A percentile compares a stretch with the other conserved stretches of the same genome.
Evolutionary conservation across 257 asterid genomes (phyloP).

Genomic region (Rubia yunnanensis): DNA sequence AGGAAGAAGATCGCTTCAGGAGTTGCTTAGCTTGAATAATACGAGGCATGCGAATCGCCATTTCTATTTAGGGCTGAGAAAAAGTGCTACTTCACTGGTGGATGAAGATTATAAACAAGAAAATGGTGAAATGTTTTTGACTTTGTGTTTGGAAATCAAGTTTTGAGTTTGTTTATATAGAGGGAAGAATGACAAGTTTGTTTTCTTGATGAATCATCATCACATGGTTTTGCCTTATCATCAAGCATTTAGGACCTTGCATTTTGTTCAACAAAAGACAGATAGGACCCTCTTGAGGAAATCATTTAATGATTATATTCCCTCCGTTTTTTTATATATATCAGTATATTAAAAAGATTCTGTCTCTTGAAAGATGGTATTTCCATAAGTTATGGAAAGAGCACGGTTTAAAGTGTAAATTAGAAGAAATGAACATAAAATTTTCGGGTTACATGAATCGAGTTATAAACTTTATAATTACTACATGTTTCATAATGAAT

Average conservation of each 20-base stretch:
- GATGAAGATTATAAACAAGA: too few species aligned
- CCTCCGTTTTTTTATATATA: neutral
- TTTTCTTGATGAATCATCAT: neutral
- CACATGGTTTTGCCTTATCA: conserved; percentile 9
- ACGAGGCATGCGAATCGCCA: conserved; percentile 21
- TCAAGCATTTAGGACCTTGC: neutral
- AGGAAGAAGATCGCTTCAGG: conserved; percentile 12
- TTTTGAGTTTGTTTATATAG: neutral
- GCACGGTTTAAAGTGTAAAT: too few species aligned
- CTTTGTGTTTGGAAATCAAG: neutral
- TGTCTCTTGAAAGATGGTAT: too few species aligned
- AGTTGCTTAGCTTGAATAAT: conserved; percentile 14
- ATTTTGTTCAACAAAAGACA: neutral
- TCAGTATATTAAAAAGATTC: too few species aligned
- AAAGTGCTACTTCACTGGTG: neutral
- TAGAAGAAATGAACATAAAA: too few species aligned
- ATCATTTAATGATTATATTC: neutral
- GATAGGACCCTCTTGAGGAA: neutral
- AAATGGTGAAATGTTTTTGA: neutral
- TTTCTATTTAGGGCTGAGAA: neutral
- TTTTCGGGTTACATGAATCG: too few species aligned
- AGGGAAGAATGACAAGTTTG: neutral
- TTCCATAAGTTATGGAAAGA: too few species aligned
- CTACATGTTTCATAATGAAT: too few species aligned
- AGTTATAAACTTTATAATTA: too few species aligned